Evolutionary conservation across 768 basidiomycete genomes (phyloP), one percentile per base, ranked within the genome.

Genomic region (Naganishia vishniacii): DNA sequence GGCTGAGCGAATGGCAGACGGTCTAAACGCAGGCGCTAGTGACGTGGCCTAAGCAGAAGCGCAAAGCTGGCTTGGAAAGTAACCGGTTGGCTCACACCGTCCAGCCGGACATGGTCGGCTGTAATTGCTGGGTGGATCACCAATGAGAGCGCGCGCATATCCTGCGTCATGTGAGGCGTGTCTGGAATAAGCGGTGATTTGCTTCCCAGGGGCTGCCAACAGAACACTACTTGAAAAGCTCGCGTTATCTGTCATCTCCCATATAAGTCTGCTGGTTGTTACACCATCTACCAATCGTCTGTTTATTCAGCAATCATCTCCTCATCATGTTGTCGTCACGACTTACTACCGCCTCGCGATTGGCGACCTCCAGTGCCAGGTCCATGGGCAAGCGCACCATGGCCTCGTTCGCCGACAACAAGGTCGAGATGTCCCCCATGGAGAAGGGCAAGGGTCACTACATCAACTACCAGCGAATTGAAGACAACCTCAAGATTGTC

Each of bases 401-500:
- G 65, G 65, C 65, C 37, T 61, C 65, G 5, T 34, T 60, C 37
- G 56, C 64, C 40, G 58, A 59, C 47, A 42, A 49, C 49, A 78
- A 79, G 73, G 79, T 80, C n/a, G 72, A 75, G 63, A 80, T 80
- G 79, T 74, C 74, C 20, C 51, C 62, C 18, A 64, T 75, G 64
- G 78, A 79, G 71, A 72, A 73, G 48, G 75, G 75, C 37, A 71
- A 73, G 70, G 76, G 76, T 44, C 72, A 71, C 59, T 79, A 69
- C 70, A 78, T 80, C 74, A 80, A 80, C 76, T 80, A 80, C 72
- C 77, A 79, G 71, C 87, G 93, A 64, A 97, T 98, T 77, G 93
- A 98, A 81, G 92, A 97, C 79, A 97, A 93, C 82, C 87, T 98
- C 67, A 85, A 83, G 69, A 78, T 94, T 75, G 84, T 97, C 63